Evolutionary conservation across 805 yeast genomes (phyloP).

Genomic region (Candida nitratophila): DNA sequence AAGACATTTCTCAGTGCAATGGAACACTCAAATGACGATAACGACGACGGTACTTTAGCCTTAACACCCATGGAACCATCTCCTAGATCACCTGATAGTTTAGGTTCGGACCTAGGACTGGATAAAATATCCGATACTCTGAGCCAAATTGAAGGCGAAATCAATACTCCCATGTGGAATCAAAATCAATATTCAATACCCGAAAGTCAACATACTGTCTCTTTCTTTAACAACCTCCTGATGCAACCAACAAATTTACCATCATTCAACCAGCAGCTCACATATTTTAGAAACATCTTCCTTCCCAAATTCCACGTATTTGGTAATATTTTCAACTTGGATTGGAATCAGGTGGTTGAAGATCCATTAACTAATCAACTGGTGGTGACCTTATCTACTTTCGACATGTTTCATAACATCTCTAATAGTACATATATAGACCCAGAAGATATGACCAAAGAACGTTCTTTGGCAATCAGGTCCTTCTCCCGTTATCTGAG

Average conservation of each 20-base stretch:
- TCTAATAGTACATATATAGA: slow-evolving; percentile 3
- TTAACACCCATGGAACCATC: too few relatives aligned
- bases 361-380: slow-evolving; percentile 13
- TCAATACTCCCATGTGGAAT: neutral
- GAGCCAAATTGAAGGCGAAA: neutral
- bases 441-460: slow-evolving; percentile 3
- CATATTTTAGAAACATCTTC: slow-evolving; percentile 17
- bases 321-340: slow-evolving; percentile 9
- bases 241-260: neutral
- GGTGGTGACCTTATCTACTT: slow-evolving; percentile 15
- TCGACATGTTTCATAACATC: slow-evolving; percentile 12
- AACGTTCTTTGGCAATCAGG: slow-evolving; percentile 4
- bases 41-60: too few relatives aligned
- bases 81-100: too few relatives aligned
- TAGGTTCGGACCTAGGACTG: slow-evolving; percentile 1
- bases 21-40: too few relatives aligned
- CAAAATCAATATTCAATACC: neutral
- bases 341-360: neutral
- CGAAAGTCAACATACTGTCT: neutral
- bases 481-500: neutral
- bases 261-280: slow-evolving; percentile 6
- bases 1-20: too few relatives aligned
- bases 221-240: neutral
- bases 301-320: slow-evolving; percentile 19
- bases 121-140: slow-evolving; percentile 1